phyloP scores from a whole-genome alignment of 495 filamentous ascomycete genomes.

The Recurvomyces mirabilis region DNA sequence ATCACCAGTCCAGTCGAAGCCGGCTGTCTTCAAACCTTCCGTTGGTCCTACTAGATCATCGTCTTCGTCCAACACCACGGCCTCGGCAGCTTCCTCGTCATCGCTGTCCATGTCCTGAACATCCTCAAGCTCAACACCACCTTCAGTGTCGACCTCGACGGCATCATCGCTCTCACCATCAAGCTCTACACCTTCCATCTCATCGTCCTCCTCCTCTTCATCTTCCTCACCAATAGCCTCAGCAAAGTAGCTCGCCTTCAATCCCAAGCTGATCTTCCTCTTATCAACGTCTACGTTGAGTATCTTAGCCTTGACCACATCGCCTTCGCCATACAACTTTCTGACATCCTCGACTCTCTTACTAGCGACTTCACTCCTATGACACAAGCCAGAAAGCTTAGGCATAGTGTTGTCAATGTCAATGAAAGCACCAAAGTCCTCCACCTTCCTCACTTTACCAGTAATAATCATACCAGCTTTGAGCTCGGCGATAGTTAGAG shows the following conservation, averaged over 20 bases:
- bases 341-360: conserved; percentile 63
- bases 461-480: conserved; percentile 69
- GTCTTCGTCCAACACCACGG: conserved; percentile 38
- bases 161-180: conserved; percentile 24
- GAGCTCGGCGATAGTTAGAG: conserved; percentile 57
- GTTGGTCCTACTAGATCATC: conserved; percentile 21
- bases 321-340: conserved; percentile 76
- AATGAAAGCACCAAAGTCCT: conserved; percentile 91
- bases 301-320: conserved; percentile 81
- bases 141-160: conserved; percentile 36
- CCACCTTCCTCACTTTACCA: conserved; percentile 82
- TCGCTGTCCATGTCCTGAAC: conserved; percentile 26
- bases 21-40: conserved; percentile 58
- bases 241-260: conserved; percentile 86
- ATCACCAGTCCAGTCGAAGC: conserved; percentile 76
- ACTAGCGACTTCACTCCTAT: conserved; percentile 81
- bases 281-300: conserved; percentile 62
- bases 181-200: conserved; percentile 4
- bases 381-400: conserved; percentile 75
- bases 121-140: conserved; percentile 31
- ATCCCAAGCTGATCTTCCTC: conserved; percentile 69
- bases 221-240: conserved; percentile 45
- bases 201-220: conserved; percentile 33
- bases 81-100: conserved; percentile 28
- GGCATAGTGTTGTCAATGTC: conserved; percentile 73